Percentiles rank a stretch among this genome's conserved stretches.
Conservation (phyloP, 2,329 filamentous ascomycete species). For the Arachnomyces sp. region DNA sequence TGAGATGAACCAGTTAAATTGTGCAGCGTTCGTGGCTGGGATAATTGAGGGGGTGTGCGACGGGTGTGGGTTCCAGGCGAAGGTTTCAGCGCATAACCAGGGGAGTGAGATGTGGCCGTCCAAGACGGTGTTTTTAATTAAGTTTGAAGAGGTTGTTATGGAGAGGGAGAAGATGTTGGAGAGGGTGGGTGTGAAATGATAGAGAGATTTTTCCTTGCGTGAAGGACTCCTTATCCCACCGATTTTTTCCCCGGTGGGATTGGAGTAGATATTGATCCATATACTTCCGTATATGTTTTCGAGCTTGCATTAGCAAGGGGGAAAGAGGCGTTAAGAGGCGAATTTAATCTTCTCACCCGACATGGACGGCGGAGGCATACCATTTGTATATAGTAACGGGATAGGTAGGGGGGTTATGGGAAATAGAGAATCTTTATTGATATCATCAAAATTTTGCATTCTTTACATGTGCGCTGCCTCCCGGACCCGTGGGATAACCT, state of each 20-base stretch:
- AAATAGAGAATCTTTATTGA: neutral
- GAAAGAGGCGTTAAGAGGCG: neutral
- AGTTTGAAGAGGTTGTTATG: slow-evolving; percentile 84
- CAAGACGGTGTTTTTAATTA: slow-evolving; percentile 90
- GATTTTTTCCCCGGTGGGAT: no score
- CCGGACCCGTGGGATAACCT: no score
- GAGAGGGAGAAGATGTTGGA: slow-evolving; percentile 81
- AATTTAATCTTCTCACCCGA: neutral
- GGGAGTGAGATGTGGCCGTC: slow-evolving; percentile 82
- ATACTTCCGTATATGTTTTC: no score
- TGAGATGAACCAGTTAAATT: slow-evolving; percentile 95
- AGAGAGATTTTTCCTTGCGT: slow-evolving; percentile 2
- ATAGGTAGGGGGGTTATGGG: neutral
- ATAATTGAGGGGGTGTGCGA: slow-evolving; percentile 95
- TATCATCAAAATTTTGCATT: neutral
- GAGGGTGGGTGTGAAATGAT: slow-evolving; percentile 46
- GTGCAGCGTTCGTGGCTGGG: slow-evolving; percentile 89
- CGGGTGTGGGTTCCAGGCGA: slow-evolving; percentile 79
- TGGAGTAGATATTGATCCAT: no score
- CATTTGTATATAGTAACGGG: slow-evolving; percentile 1
- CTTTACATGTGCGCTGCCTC: no score
- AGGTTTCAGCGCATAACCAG: slow-evolving; percentile 80
- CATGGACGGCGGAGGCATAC: neutral
- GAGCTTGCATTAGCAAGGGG: no score
- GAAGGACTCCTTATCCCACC: no score